Percentiles rank a stretch among this genome's conserved stretches.
These are phyloP conservation scores for Aspergillus steynii DNA, from an alignment of 495 filamentous ascomycete genomes.

Conservation along the genomic window DNA sequence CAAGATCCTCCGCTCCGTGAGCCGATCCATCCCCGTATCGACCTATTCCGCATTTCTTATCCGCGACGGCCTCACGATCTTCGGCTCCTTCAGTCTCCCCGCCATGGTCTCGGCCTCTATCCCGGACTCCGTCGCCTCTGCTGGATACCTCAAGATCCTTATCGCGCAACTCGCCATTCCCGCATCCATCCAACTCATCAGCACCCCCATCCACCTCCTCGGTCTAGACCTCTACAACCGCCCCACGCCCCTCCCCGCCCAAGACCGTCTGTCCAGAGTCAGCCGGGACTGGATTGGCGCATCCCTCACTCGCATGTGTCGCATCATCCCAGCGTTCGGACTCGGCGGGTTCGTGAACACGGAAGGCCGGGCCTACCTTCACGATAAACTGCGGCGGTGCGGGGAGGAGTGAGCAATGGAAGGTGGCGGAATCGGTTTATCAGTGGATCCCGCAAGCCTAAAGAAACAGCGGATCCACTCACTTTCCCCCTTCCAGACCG, in stretches of 20 bases:
- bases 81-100: slow-evolving; percentile 82
- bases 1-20: slow-evolving; percentile 29
- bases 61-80: slow-evolving; percentile 83
- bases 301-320: slow-evolving; percentile 70
- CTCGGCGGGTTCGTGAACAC: slow-evolving; percentile 83
- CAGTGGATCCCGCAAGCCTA: background rate
- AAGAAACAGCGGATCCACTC: background rate
- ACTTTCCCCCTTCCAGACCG: background rate
- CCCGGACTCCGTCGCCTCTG: slow-evolving; percentile 38
- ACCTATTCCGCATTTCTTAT: slow-evolving; percentile 66
- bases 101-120: slow-evolving; percentile 36
- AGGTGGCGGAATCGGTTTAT: background rate
- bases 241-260: slow-evolving; percentile 36
- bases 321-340: slow-evolving; percentile 89
- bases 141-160: slow-evolving; percentile 37
- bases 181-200: slow-evolving; percentile 75
- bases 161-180: slow-evolving; percentile 76
- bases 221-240: slow-evolving; percentile 87
- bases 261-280: slow-evolving; percentile 61
- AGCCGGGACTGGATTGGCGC: slow-evolving; percentile 74
- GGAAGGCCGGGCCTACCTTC: slow-evolving; percentile 43
- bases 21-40: slow-evolving; percentile 54
- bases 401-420: slow-evolving; percentile 5
- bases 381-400: slow-evolving; percentile 22
- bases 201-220: slow-evolving; percentile 80